phyloP scores from a whole-genome alignment of 208 protist genomes.

The Zelonia costaricensis region DNA sequence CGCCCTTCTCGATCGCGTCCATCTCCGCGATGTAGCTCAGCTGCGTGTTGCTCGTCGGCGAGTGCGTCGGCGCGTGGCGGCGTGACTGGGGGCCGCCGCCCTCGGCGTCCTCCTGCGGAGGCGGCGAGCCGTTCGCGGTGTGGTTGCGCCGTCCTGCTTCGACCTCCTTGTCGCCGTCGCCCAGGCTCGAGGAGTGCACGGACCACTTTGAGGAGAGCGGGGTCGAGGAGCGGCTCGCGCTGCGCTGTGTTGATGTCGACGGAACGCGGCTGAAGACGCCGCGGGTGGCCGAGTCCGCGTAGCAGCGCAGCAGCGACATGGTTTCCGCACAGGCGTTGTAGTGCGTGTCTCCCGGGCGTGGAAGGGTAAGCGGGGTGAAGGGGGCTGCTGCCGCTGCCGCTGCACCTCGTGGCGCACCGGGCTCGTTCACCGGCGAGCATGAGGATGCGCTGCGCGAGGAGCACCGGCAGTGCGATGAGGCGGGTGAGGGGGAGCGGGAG shows the following conservation, averaged over 20 bases:
- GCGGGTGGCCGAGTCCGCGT: conserved; percentile 12
- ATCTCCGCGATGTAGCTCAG: conserved; percentile 26
- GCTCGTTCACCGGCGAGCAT: too few species aligned
- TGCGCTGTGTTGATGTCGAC: conserved; percentile 15
- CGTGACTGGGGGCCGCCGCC: neutral
- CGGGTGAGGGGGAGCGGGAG: too few species aligned
- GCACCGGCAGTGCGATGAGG: too few species aligned
- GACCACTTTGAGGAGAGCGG: conserved; percentile 30
- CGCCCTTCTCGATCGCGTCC: conserved; percentile 37
- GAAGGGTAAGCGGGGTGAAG: conserved; percentile 14
- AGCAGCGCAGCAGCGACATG: conserved; percentile 26
- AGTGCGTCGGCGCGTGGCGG: neutral
- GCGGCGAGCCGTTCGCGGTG: neutral
- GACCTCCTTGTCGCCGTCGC: neutral
- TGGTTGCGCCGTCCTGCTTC: neutral
- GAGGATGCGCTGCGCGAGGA: too few species aligned
- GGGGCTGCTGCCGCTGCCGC: neutral
- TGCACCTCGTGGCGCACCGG: neutral
- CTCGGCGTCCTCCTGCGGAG: neutral
- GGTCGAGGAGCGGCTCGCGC: conserved; percentile 15
- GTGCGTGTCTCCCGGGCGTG: conserved; percentile 1
- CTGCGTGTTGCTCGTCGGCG: conserved; percentile 18
- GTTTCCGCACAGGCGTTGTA: conserved; percentile 22
- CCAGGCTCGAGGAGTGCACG: conserved; percentile 2
- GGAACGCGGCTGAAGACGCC: conserved; percentile 11